Percentiles rank a stretch among this genome's conserved stretches.
Evolutionary conservation across 169 alveolate species (phyloP).

Genomic region (Eimeria praecox): DNA sequence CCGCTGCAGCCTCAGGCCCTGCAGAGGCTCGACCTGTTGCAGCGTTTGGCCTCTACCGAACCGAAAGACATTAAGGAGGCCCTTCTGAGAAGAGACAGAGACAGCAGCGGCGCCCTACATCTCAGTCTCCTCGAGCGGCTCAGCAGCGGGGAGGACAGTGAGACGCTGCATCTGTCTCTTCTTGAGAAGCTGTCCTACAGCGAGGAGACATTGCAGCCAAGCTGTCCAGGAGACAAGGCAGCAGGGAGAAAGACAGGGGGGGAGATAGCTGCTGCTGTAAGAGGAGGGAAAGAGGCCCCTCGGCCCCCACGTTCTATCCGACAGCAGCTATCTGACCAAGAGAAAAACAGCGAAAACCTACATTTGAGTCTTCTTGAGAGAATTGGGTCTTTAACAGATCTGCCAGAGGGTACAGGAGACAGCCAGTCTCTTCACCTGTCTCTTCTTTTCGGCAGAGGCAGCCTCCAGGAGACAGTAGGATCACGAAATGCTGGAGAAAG

Average conservation of each 20-base stretch:
- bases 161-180: slow-evolving; percentile 49
- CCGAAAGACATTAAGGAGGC: slow-evolving; percentile 63
- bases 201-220: neutral
- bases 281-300: neutral
- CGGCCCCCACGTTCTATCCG: slow-evolving; percentile 9
- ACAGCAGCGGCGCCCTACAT: slow-evolving; percentile 31
- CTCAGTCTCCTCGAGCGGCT: slow-evolving; percentile 61
- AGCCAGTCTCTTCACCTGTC: slow-evolving; percentile 59
- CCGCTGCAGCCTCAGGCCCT: slow-evolving; percentile 37
- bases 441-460: slow-evolving; percentile 40
- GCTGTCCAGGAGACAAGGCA: neutral
- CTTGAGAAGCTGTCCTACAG: slow-evolving; percentile 11
- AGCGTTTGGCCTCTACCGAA: slow-evolving; percentile 58
- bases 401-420: slow-evolving; percentile 58
- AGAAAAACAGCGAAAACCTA: slow-evolving; percentile 26
- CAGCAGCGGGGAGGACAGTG: slow-evolving; percentile 57
- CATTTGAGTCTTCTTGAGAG: slow-evolving; percentile 58
- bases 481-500: neutral
- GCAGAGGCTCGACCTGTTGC: slow-evolving; percentile 62
- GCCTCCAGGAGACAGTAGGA: neutral
- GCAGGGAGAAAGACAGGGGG: neutral
- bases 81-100: slow-evolving; percentile 36
- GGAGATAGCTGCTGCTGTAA: neutral
- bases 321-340: slow-evolving; percentile 51
- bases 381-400: slow-evolving; percentile 41